Percentiles rank a stretch among this genome's conserved stretches.
Evolutionary conservation across 768 basidiomycete species (phyloP).

Genomic region (Coprinopsis sp.): DNA sequence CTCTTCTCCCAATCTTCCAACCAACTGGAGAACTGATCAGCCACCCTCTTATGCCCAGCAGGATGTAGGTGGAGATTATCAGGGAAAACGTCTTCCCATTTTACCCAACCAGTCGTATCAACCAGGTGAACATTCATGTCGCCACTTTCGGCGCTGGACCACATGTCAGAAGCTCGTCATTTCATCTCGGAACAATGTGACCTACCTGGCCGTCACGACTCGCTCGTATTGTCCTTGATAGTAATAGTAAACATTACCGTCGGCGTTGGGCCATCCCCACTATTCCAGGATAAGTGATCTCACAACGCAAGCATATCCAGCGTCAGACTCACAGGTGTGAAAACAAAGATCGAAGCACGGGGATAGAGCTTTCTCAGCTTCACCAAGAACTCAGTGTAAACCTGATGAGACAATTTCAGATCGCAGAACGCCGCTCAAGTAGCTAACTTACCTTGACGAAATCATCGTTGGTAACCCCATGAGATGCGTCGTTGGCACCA

Average conservation of each 20-base stretch:
- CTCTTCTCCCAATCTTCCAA: conserved; percentile 1
- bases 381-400: conserved; percentile 42
- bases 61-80: conserved; percentile 47
- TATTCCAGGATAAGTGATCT: conserved; percentile 11
- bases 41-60: conserved; percentile 43
- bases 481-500: conserved; percentile 54
- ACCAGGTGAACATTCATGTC: conserved; percentile 49
- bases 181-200: background rate
- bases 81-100: conserved; percentile 45
- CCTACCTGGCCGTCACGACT: conserved; percentile 38
- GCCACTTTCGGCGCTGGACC: conserved; percentile 32
- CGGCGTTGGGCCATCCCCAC: conserved; percentile 56
- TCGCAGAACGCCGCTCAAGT: background rate
- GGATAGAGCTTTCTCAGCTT: conserved; percentile 41
- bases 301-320: background rate
- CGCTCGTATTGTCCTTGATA: conserved; percentile 43
- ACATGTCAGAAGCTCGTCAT: background rate
- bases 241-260: conserved; percentile 41
- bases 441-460: conserved; percentile 36
- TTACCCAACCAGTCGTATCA: conserved; percentile 54
- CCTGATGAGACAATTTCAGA: conserved; percentile 22
- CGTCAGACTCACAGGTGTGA: conserved; percentile 46
- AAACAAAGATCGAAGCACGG: conserved; percentile 45
- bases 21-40: conserved; percentile 32
- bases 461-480: conserved; percentile 39